phyloP scores from a whole-genome alignment of 2,329 filamentous ascomycete species.

The Fusarium sp. region DNA sequence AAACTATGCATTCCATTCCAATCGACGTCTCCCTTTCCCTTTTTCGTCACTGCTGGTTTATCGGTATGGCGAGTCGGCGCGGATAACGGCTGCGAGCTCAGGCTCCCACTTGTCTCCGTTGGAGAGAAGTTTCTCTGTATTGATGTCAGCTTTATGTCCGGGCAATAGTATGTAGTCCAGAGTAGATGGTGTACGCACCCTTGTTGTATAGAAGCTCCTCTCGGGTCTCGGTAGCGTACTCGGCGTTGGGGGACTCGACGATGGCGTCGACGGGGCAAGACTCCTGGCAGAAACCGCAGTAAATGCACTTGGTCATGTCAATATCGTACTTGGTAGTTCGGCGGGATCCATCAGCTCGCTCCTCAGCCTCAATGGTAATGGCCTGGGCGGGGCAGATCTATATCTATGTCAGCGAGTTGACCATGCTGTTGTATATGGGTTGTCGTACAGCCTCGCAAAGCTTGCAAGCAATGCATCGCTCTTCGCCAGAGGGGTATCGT shows the following conservation, averaged over 20 bases:
- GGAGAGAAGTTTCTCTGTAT: constrained; percentile 79
- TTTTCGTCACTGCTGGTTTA: constrained; percentile 56
- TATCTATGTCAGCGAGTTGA: constrained; percentile 23
- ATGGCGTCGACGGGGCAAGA: constrained; percentile 97
- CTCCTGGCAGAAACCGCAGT: constrained; percentile 99
- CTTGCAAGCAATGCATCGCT: constrained; percentile 99
- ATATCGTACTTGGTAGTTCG: constrained; percentile 98
- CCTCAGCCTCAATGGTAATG: constrained; percentile 98
- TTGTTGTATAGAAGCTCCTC: constrained; percentile 99
- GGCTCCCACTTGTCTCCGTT: constrained; percentile 99
- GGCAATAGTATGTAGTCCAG: neutral
- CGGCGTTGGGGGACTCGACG: constrained; percentile 71
- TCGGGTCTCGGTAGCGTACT: constrained; percentile 74
- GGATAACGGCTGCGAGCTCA: constrained; percentile 89
- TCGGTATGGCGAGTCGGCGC: constrained; percentile 93
- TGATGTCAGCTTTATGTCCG: constrained; percentile 30
- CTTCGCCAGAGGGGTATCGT: constrained; percentile 96
- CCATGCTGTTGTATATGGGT: neutral
- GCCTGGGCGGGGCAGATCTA: constrained; percentile 95
- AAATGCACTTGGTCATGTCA: constrained; percentile 99
- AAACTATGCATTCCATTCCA: constrained; percentile 23
- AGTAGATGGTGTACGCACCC: constrained; percentile 55
- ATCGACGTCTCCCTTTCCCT: constrained; percentile 20
- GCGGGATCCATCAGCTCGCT: constrained; percentile 94
- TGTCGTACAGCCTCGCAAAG: constrained; percentile 85